Evolutionary conservation across 2,329 filamentous ascomycete genomes (phyloP).

Genomic region (Tolypocladium album): DNA sequence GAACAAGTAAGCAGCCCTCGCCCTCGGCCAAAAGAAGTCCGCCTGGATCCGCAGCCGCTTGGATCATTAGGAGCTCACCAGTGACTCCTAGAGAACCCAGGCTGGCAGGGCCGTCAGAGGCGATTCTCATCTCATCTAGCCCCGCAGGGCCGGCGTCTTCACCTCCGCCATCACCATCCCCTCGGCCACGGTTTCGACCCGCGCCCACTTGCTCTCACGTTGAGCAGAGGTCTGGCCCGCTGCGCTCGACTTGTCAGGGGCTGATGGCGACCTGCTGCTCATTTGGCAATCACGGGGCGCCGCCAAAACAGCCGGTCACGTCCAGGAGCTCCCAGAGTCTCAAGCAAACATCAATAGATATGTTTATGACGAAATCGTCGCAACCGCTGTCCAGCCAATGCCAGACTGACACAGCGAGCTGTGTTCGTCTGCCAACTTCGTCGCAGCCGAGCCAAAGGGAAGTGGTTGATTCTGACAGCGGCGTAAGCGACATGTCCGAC

Average conservation of each 20-base stretch:
- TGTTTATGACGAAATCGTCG: conserved; percentile 9
- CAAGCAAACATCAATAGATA: conserved; percentile 23
- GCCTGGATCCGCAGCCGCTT: conserved; percentile 16
- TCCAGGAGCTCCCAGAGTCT: conserved; percentile 6
- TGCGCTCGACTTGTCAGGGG: conserved; percentile 14
- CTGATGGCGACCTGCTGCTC: conserved; percentile 4
- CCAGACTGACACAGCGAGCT: not conserved
- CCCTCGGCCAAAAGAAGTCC: conserved; percentile 12
- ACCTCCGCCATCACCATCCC: conserved; percentile 15
- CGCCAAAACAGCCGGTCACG: not conserved
- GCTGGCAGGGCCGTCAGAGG: conserved; percentile 15
- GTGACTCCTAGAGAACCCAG: conserved; percentile 24
- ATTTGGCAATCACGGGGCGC: not conserved
- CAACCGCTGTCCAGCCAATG: not conserved
- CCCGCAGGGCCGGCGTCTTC: conserved; percentile 19
- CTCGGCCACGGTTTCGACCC: conserved; percentile 6
- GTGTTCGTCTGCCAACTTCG: not conserved
- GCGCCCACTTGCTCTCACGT: conserved; percentile 2
- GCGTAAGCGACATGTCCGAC: conserved; percentile 8
- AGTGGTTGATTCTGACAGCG: not conserved
- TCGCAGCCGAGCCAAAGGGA: not conserved
- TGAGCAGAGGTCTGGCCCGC: conserved; percentile 11
- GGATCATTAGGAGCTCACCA: conserved; percentile 33
- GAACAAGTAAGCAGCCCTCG: conserved; percentile 25
- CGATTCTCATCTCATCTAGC: conserved; percentile 35